phyloP scores from a whole-genome alignment of 2,329 filamentous ascomycete species.

The Parastagonospora nodorum region DNA sequence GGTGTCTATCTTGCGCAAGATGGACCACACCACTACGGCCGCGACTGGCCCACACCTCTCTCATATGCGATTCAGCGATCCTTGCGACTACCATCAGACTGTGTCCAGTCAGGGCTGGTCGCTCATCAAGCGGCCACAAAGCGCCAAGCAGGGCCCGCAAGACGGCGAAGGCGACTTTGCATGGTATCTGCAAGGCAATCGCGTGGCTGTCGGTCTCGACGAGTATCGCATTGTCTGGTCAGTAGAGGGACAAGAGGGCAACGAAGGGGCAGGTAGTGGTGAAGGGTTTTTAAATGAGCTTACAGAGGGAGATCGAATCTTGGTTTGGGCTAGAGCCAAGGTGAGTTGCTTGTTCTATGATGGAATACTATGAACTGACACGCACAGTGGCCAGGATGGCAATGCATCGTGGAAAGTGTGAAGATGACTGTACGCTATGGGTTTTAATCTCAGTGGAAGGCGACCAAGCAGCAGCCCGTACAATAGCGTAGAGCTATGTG shows the following conservation, averaged over 20 bases:
- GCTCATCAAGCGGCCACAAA: constrained; percentile 23
- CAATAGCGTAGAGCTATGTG: too few species aligned
- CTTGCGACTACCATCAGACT: constrained; percentile 9
- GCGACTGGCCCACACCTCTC: constrained; percentile 1
- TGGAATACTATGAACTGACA: constrained; percentile 3
- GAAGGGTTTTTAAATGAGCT: constrained; percentile 33
- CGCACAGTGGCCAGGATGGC: constrained; percentile 35
- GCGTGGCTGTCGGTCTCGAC: constrained; percentile 19
- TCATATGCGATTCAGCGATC: constrained; percentile 5
- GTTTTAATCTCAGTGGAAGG: constrained; percentile 10
- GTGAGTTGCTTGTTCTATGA: constrained; percentile 18
- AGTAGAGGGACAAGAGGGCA: constrained; percentile 10
- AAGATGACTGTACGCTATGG: constrained; percentile 27
- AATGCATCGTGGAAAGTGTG: constrained; percentile 28
- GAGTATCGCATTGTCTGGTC: constrained; percentile 30
- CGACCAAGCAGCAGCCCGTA: background rate
- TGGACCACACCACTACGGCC: background rate
- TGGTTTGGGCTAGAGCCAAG: constrained; percentile 42
- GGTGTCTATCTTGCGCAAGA: constrained; percentile 32
- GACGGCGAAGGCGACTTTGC: constrained; percentile 27
- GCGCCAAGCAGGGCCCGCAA: constrained; percentile 25
- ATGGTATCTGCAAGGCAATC: constrained; percentile 42
- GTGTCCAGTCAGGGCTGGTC: constrained; percentile 14
- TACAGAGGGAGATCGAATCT: constrained; percentile 30
- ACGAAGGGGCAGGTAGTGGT: constrained; percentile 33